Evolutionary conservation across 2,329 filamentous ascomycete species (phyloP), one percentile per base, ranked within the genome.

Genomic region (Colletotrichum liriopes): DNA sequence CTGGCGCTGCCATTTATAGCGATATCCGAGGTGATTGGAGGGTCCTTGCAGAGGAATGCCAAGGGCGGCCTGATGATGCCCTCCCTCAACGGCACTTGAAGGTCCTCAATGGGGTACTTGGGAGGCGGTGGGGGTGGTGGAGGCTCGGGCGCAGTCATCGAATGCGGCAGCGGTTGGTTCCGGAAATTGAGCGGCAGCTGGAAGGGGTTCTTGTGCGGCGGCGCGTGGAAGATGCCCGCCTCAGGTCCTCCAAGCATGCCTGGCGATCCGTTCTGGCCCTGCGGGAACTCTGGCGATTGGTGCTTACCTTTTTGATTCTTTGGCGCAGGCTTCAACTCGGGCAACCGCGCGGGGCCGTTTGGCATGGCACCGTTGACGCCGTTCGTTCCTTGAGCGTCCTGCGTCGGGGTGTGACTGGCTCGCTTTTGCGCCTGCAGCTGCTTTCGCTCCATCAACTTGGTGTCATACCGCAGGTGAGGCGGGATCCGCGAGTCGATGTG

Each of bases 61-160:
- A 98, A 83, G 1, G 89, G 83, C 3, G 96, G 96, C 18, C 96
- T 91, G 67, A 91, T 88, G 52, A 87, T 81, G 35, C 87, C 90
- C 64, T 92, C 88, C 68, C 90, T 89, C 2, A 93, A 92, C 29
- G 92, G 88, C 32, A 98, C 87, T 76, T 97, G 93, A 60, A 98
- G 84, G 82, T 99, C 96, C 78, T 99, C 96, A 73, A 98, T 97
- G 0, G 96, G 96, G 80, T 98, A 98, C 80, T 97, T 98, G 73
- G 96, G 92, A 1, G 92, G 90, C 1, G 93, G 93, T 2, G 93
- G 92, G 8, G 92, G 90, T 0, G 92, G 89, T 4, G 90, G 90
- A 1, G 87, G 85, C n/a, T 86, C 87, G 7, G 85, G 83, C 5
- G 58, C 66, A n/a, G 65, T 59, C 65, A 74, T 71, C 14, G 65